Conservation (phyloP, 176 grass and related monocot species). For the Aegilops longissima region DNA sequence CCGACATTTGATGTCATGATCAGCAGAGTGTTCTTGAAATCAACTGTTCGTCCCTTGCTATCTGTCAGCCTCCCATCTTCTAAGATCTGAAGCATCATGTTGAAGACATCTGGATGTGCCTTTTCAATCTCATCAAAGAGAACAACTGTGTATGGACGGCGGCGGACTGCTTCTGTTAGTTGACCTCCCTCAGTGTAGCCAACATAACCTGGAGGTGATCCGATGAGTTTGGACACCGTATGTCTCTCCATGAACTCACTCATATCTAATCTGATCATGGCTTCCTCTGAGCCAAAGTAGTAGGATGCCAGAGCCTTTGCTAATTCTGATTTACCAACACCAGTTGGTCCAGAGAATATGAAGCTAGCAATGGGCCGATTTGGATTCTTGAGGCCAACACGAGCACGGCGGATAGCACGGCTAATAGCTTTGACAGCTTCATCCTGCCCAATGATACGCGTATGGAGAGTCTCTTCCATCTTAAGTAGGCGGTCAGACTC, state of each 20-base stretch:
- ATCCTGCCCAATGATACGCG: slow-evolving; percentile 90
- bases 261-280: slow-evolving; percentile 98
- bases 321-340: slow-evolving; percentile 95
- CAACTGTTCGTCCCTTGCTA: slow-evolving; percentile 85
- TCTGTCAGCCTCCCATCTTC: slow-evolving; percentile 96
- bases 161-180: slow-evolving; percentile 87
- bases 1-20: slow-evolving; percentile 96
- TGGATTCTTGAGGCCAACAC: slow-evolving; percentile 91
- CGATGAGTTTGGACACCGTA: slow-evolving; percentile 92
- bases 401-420: slow-evolving; percentile 87
- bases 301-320: slow-evolving; percentile 84
- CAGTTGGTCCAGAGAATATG: slow-evolving; percentile 97
- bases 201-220: slow-evolving; percentile 95
- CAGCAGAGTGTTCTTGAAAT: slow-evolving; percentile 90
- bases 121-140: slow-evolving; percentile 99
- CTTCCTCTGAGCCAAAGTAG: slow-evolving; percentile 94
- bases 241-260: slow-evolving; percentile 99
- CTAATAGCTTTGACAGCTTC: slow-evolving; percentile 98
- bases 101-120: slow-evolving; percentile 98
- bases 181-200: slow-evolving; percentile 95
- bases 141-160: slow-evolving; percentile 86
- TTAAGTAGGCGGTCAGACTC: slow-evolving; percentile 93
- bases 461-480: slow-evolving; percentile 96
- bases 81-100: slow-evolving; percentile 99
- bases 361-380: slow-evolving; percentile 97